These are phyloP conservation scores for Pulveroboletus sp. DNA, from an alignment of 768 basidiomycete species.

Conservation along the genomic window DNA sequence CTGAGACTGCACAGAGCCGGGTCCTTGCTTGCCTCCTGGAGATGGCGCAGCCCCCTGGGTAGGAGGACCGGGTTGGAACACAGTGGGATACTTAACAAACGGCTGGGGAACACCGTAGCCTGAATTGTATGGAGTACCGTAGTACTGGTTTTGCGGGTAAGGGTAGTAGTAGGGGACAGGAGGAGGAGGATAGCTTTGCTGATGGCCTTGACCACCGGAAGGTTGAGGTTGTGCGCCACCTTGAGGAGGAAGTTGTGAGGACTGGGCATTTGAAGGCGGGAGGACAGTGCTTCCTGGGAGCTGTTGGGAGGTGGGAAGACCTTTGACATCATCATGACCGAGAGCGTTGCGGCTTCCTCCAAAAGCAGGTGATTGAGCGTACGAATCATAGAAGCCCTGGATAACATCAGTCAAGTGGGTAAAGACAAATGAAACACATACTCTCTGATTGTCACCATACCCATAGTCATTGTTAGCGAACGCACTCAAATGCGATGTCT, in stretches of 20 bases:
- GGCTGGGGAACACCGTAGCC: constrained; percentile 56
- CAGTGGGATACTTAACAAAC: constrained; percentile 72
- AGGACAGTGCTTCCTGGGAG: constrained; percentile 47
- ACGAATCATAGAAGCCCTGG: constrained; percentile 76
- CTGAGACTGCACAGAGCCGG: constrained; percentile 45
- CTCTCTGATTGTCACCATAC: constrained; percentile 63
- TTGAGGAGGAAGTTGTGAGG: constrained; percentile 49
- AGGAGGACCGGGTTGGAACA: constrained; percentile 70
- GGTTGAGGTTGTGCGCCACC: constrained; percentile 52
- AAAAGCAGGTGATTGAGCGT: constrained; percentile 60
- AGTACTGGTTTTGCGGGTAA: constrained; percentile 77
- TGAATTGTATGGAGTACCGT: constrained; percentile 64
- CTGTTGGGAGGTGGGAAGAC: constrained; percentile 55
- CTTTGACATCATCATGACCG: constrained; percentile 74
- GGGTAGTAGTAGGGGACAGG: constrained; percentile 58
- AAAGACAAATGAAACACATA: constrained; percentile 31
- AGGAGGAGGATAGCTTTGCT: constrained; percentile 62
- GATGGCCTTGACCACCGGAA: constrained; percentile 56
- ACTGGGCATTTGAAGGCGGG: constrained; percentile 49
- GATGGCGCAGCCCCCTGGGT: constrained; percentile 62
- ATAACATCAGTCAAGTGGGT: constrained; percentile 14
- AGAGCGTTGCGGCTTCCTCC: constrained; percentile 55
- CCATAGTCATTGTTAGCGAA: constrained; percentile 64
- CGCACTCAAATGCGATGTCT: constrained; percentile 44
- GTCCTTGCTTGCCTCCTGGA: constrained; percentile 63